phyloP scores from a whole-genome alignment of 352 stramenopile species.

The Aphanomyces invadans region DNA sequence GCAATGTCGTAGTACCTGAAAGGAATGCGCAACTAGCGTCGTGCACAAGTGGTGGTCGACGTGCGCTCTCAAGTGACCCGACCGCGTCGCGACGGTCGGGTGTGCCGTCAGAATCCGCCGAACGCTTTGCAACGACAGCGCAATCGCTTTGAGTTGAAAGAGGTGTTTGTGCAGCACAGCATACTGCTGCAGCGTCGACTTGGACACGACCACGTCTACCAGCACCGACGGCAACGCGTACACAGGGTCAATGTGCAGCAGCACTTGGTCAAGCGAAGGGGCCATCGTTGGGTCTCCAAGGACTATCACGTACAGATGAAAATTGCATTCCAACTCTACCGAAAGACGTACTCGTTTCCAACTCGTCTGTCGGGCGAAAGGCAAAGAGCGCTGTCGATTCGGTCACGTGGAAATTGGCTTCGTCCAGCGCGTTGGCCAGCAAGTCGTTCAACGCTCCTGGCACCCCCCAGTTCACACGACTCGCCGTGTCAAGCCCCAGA shows the following conservation, averaged over 20 bases:
- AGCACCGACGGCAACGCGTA: background rate
- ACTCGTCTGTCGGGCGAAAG: background rate
- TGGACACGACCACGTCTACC: background rate
- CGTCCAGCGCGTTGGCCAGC: constrained; percentile 1
- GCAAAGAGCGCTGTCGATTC: background rate
- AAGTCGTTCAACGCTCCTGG: constrained; percentile 15
- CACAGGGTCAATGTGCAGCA: background rate
- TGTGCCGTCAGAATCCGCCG: background rate
- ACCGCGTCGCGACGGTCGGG: background rate
- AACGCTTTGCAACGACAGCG: background rate
- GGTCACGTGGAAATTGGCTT: constrained; percentile 4
- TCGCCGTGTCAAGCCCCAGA: background rate
- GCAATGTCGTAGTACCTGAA: constrained; percentile 4
- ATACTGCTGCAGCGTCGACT: background rate
- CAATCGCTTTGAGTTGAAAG: constrained; percentile 18
- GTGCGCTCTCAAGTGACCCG: background rate
- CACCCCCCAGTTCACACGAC: constrained; percentile 17
- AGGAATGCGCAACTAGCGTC: constrained; percentile 3
- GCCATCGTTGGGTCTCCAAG: background rate
- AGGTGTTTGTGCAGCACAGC: background rate
- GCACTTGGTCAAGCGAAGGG: background rate
- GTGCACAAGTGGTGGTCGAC: background rate
- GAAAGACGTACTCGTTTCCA: background rate
- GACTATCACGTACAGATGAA: background rate
- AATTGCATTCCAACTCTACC: background rate